These are phyloP conservation scores for Bocquillonia castaneifolia DNA, from an alignment of 441 rosid species.

Conservation along the genomic window DNA sequence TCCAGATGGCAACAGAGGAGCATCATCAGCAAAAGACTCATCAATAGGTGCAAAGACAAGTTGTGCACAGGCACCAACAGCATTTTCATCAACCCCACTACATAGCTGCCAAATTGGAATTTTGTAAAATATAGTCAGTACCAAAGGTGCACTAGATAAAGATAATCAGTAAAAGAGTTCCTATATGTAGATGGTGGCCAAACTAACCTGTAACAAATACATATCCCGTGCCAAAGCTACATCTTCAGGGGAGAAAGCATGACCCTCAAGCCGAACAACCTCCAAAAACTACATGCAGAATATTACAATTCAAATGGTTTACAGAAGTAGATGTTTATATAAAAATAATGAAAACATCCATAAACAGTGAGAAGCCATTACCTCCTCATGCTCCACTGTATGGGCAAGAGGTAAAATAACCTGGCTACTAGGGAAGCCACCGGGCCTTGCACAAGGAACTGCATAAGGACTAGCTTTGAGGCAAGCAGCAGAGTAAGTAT, in stretches of 20 bases:
- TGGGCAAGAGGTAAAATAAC: slow-evolving; percentile 85
- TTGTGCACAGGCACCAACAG: slow-evolving; percentile 81
- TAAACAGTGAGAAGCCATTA: slow-evolving; percentile 21
- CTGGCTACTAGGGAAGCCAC: slow-evolving; percentile 84
- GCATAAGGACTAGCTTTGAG: slow-evolving; percentile 73
- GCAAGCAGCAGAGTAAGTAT: slow-evolving; percentile 74
- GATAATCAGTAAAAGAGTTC: not conserved
- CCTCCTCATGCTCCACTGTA: slow-evolving; percentile 92
- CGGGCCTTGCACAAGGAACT: slow-evolving; percentile 68
- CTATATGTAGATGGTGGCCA: not conserved
- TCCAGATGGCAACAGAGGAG: slow-evolving; percentile 82
- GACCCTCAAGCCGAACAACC: slow-evolving; percentile 86
- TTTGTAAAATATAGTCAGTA: not conserved
- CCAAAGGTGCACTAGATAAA: not conserved
- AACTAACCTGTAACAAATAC: slow-evolving; percentile 75
- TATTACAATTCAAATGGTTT: not conserved
- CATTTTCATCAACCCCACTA: slow-evolving; percentile 83
- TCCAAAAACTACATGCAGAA: slow-evolving; percentile 57
- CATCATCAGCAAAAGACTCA: slow-evolving; percentile 89
- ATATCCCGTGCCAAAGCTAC: slow-evolving; percentile 77
- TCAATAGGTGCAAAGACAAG: slow-evolving; percentile 92
- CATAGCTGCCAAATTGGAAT: slow-evolving; percentile 47
- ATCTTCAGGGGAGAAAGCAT: slow-evolving; percentile 83
- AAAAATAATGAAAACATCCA: not conserved
- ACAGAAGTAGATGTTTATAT: not conserved